These are phyloP conservation scores for Leucocoprinus birnbaumii DNA, from an alignment of 768 basidiomycete species.

Conservation along the genomic window DNA sequence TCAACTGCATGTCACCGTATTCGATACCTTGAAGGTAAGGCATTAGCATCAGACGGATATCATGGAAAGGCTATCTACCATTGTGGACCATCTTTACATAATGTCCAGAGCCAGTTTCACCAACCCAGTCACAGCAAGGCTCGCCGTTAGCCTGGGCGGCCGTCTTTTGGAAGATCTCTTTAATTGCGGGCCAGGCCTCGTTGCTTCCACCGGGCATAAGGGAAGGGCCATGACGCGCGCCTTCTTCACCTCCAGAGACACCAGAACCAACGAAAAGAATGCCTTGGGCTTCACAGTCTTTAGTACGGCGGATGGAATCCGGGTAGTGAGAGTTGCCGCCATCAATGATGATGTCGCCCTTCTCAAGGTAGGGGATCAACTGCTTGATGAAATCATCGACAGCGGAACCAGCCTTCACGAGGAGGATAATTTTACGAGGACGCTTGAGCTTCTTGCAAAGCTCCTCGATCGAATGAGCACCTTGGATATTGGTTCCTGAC, in stretches of 20 bases:
- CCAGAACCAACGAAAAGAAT: slow-evolving; percentile 97
- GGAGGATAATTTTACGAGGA: slow-evolving; percentile 95
- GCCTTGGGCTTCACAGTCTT: slow-evolving; percentile 93
- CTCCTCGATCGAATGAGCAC: slow-evolving; percentile 92
- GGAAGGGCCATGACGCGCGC: slow-evolving; percentile 94
- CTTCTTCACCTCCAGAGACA: slow-evolving; percentile 99
- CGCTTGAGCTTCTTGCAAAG: slow-evolving; percentile 88
- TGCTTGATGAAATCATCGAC: slow-evolving; percentile 95
- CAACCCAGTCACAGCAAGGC: slow-evolving; percentile 99
- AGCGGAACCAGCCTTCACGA: slow-evolving; percentile 96
- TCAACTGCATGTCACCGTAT: slow-evolving; percentile 99
- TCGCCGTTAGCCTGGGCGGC: slow-evolving; percentile 93
- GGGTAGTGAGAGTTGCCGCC: slow-evolving; percentile 99
- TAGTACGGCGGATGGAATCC: slow-evolving; percentile 91
- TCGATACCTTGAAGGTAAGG: slow-evolving; percentile 77
- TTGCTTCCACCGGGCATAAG: slow-evolving; percentile 98
- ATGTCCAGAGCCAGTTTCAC: slow-evolving; percentile 92
- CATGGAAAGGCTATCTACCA: slow-evolving; percentile 41
- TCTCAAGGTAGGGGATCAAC: slow-evolving; percentile 85
- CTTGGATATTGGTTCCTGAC: slow-evolving; percentile 90
- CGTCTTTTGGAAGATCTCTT: slow-evolving; percentile 98
- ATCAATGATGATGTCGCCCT: slow-evolving; percentile 98
- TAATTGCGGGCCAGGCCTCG: slow-evolving; percentile 95
- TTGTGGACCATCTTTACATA: slow-evolving; percentile 99
- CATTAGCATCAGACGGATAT: slow-evolving; percentile 11